Evolutionary conservation across 192 early-diverging fungal species (phyloP).

Genomic region (Entomortierella parvispora): DNA sequence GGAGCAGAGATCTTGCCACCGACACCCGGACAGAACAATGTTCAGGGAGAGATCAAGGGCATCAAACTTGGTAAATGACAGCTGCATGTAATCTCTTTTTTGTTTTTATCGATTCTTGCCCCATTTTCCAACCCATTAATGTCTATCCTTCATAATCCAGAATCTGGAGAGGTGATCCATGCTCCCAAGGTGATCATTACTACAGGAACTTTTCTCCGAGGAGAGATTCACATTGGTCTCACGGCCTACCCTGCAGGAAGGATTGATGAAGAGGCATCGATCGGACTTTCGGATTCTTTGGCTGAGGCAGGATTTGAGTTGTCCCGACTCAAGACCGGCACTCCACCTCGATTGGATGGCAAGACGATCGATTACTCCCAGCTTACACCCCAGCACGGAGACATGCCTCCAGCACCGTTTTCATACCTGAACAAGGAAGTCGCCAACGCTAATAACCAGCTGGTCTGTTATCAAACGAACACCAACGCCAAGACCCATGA

Average conservation of each 20-base stretch:
- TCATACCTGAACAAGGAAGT: conserved; percentile 80
- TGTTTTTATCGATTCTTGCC: not conserved
- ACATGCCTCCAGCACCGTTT: conserved; percentile 77
- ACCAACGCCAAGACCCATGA: conserved; percentile 75
- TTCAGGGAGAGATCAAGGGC: conserved; percentile 62
- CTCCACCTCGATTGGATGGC: conserved; percentile 80
- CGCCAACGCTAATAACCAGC: conserved; percentile 72
- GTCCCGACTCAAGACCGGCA: conserved; percentile 87
- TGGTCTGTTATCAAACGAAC: conserved; percentile 80
- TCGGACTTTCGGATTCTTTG: conserved; percentile 80
- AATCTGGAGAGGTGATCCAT: conserved; percentile 70
- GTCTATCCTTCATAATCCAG: too few species aligned
- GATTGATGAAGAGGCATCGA: conserved; percentile 76
- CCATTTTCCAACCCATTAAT: not conserved
- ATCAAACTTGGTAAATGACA: conserved; percentile 67
- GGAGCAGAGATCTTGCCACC: conserved; percentile 45
- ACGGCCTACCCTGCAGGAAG: conserved; percentile 75
- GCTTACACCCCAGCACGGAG: conserved; percentile 72
- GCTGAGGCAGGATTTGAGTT: conserved; percentile 78
- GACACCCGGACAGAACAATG: conserved; percentile 29
- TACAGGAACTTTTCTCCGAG: conserved; percentile 84
- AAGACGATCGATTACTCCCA: conserved; percentile 78
- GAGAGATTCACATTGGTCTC: conserved; percentile 84
- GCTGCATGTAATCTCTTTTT: not conserved
- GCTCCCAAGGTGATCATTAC: conserved; percentile 81